phyloP scores from a whole-genome alignment of 345 rosid species.

The Barbarea vulgaris region DNA sequence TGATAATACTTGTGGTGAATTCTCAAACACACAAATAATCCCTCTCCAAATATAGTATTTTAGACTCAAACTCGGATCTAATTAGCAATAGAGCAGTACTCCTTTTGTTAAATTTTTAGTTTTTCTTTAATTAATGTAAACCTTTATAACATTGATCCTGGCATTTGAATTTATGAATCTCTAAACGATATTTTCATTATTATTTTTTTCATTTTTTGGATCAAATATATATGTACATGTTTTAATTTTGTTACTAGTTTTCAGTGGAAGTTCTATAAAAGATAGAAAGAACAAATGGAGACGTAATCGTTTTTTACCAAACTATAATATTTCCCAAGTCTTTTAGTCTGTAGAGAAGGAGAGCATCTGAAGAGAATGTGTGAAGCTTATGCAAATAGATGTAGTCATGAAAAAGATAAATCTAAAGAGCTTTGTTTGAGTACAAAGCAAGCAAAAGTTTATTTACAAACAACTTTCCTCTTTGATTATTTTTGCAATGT shows the following conservation, averaged over 20 bases:
- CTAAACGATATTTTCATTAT: neutral
- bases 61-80: neutral
- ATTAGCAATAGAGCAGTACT: neutral
- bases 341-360: neutral
- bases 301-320: neutral
- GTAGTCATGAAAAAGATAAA: constrained; percentile 34
- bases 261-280: neutral
- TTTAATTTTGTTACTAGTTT: neutral
- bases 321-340: neutral
- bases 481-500: constrained; percentile 41
- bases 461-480: constrained; percentile 35
- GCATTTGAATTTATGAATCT: neutral
- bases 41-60: neutral
- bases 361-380: constrained; percentile 39
- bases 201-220: too few species aligned
- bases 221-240: too few species aligned
- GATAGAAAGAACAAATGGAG: neutral
- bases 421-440: constrained; percentile 59
- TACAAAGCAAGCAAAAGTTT: constrained; percentile 78
- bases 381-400: constrained; percentile 41
- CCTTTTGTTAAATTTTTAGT: neutral
- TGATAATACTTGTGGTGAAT: neutral
- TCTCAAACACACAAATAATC: neutral
- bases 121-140: neutral
- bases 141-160: neutral